Evolutionary conservation across 441 rosid genomes (phyloP).

Genomic region (Manihot esculenta): DNA sequence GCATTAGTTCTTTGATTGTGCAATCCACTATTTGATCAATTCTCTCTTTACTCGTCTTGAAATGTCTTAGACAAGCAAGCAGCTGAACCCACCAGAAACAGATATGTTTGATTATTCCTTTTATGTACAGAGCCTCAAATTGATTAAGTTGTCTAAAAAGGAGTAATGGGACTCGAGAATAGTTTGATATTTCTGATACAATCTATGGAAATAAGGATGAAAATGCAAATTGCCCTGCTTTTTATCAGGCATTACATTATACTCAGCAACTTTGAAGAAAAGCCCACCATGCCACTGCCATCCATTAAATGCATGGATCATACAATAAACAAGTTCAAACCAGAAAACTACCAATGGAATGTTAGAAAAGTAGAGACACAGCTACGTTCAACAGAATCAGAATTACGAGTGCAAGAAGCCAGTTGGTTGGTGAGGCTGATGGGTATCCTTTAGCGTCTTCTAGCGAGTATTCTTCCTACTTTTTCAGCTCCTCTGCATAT

Average conservation of each 20-base stretch:
- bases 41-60: not conserved
- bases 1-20: not conserved
- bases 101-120: not conserved
- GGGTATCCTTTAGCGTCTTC: conserved; percentile 8
- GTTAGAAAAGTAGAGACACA: not conserved
- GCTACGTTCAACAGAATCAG: not conserved
- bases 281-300: too few relatives aligned
- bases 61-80: not conserved
- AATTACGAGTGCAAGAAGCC: not conserved
- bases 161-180: too few relatives aligned
- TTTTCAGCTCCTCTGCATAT: conserved; percentile 11
- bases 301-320: too few relatives aligned
- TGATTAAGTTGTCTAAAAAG: too few relatives aligned
- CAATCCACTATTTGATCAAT: not conserved
- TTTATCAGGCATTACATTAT: too few relatives aligned
- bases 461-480: conserved; percentile 14
- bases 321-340: not conserved
- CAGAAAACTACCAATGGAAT: not conserved
- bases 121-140: too few relatives aligned
- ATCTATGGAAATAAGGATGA: too few relatives aligned
- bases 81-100: not conserved
- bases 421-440: conserved; percentile 8
- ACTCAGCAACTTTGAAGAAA: too few relatives aligned
- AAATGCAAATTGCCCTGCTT: too few relatives aligned
- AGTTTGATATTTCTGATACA: too few relatives aligned